Evolutionary conservation across 2,329 filamentous ascomycete species (phyloP).

Genomic region (Claviceps maximensis): DNA sequence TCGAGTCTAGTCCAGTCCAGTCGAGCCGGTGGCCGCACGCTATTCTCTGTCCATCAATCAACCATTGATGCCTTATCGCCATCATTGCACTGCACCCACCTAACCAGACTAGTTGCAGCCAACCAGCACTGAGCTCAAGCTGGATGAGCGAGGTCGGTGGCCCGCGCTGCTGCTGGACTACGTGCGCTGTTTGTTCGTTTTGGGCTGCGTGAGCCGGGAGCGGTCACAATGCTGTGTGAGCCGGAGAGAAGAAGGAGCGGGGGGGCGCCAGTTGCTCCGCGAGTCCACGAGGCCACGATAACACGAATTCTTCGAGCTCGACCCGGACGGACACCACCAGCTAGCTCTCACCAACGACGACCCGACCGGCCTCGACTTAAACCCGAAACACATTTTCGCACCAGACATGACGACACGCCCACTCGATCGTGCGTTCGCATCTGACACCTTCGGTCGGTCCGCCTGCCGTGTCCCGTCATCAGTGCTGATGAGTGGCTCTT

Average conservation of each 20-base stretch:
- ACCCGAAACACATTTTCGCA: no score
- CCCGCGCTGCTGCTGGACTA: not conserved
- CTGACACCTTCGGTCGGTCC: not conserved
- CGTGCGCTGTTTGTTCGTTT: not conserved
- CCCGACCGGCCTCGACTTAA: not conserved
- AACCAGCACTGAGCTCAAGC: no score
- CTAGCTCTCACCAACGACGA: not conserved
- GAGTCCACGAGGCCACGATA: not conserved
- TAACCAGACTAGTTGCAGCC: no score
- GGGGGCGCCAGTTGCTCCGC: not conserved
- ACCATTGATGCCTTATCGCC: not conserved
- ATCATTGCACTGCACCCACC: no score
- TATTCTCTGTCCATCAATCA: not conserved
- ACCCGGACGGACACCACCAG: not conserved
- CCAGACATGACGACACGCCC: no score
- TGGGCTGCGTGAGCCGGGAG: not conserved
- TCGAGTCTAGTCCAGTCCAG: no score
- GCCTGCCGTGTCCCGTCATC: not conserved
- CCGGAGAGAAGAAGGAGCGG: not conserved
- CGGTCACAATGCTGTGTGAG: not conserved
- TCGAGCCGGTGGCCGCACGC: not conserved
- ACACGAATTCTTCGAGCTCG: not conserved
- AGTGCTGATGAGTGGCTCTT: not conserved
- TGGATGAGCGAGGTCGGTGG: not conserved
- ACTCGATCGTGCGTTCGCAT: not conserved